These are phyloP conservation scores for Penicillium aurantiogriseum DNA, from an alignment of 2,329 filamentous ascomycete genomes.

Conservation along the genomic window DNA sequence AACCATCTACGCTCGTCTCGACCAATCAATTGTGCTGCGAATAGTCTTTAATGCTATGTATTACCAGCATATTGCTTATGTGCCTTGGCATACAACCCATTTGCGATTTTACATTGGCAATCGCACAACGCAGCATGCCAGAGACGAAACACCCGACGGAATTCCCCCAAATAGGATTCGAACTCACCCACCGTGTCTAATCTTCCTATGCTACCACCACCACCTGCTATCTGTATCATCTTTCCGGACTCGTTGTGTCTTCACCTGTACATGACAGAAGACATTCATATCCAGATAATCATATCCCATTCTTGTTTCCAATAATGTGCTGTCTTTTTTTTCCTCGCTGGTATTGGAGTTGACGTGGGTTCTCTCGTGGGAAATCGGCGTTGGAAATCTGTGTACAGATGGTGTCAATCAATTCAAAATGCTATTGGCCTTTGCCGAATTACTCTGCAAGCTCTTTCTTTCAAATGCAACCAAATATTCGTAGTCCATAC, in stretches of 20 bases:
- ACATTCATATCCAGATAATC: constrained; percentile 2
- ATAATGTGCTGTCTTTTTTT: constrained; percentile 5
- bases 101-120: neutral
- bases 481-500: neutral
- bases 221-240: neutral
- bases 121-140: neutral
- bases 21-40: neutral
- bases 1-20: neutral
- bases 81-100: neutral
- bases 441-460: neutral
- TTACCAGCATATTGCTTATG: neutral
- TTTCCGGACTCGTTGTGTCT: neutral
- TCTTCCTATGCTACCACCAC: neutral
- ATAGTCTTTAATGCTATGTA: neutral
- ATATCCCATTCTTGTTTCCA: constrained; percentile 11
- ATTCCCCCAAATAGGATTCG: neutral
- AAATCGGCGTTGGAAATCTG: neutral
- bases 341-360: constrained; percentile 15
- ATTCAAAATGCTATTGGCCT: neutral
- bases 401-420: constrained; percentile 5
- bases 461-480: neutral
- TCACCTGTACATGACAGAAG: constrained; percentile 14
- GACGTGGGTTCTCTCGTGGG: neutral
- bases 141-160: neutral
- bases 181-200: neutral